Evolutionary conservation across 1,139 yeast species (phyloP).

Genomic region (Candida sanyaensis): DNA sequence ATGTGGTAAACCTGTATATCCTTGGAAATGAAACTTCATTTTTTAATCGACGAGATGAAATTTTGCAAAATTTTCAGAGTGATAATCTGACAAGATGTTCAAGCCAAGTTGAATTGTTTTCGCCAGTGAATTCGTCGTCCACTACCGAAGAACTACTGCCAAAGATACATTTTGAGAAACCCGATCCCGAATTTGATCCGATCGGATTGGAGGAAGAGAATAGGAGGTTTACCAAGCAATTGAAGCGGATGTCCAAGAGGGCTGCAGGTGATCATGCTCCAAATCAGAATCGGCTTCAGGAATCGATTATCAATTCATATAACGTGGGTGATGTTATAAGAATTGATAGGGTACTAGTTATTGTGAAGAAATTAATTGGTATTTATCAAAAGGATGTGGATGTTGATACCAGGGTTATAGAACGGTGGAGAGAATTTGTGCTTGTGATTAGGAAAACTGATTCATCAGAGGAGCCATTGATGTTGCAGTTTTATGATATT

Average conservation of each 20-base stretch:
- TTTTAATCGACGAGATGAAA: slow-evolving; percentile 4
- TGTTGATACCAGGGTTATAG: slow-evolving; percentile 56
- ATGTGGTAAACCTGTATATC: slow-evolving; percentile 3
- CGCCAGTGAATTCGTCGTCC: background rate
- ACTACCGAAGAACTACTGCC: slow-evolving; percentile 7
- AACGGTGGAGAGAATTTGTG: slow-evolving; percentile 75
- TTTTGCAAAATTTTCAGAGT: background rate
- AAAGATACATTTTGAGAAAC: slow-evolving; percentile 8
- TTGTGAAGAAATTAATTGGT: slow-evolving; percentile 40
- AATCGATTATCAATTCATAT: slow-evolving; percentile 27
- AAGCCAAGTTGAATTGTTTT: background rate
- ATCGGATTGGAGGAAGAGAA: slow-evolving; percentile 23
- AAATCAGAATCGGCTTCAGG: slow-evolving; percentile 20
- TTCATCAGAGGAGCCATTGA: slow-evolving; percentile 46
- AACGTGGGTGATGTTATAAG: slow-evolving; percentile 63
- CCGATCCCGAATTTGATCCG: slow-evolving; percentile 10
- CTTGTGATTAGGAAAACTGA: slow-evolving; percentile 67
- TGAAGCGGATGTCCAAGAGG: slow-evolving; percentile 24
- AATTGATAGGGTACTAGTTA: slow-evolving; percentile 65
- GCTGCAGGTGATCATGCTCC: slow-evolving; percentile 25
- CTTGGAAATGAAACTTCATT: background rate
- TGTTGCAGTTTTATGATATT: slow-evolving; percentile 61
- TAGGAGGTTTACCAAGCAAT: slow-evolving; percentile 20
- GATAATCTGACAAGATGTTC: background rate
- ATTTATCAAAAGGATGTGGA: slow-evolving; percentile 45